phyloP scores from a whole-genome alignment of 495 filamentous ascomycete genomes.

The Xylaria venustula region DNA sequence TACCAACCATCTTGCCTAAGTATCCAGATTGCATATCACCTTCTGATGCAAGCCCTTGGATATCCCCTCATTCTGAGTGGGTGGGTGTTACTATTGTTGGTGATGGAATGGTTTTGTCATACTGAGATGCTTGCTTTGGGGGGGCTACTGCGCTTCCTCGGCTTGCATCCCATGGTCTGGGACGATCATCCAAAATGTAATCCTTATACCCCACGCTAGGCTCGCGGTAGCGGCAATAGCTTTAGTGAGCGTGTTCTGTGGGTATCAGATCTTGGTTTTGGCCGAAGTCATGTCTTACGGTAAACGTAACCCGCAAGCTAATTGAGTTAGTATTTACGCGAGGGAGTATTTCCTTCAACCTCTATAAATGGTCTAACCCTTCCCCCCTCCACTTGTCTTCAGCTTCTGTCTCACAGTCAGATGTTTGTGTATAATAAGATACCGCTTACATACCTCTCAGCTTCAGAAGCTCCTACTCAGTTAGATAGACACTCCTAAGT shows the following conservation, averaged over 20 bases:
- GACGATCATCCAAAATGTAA: background rate
- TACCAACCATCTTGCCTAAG: constrained; percentile 1
- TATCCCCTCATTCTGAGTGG: background rate
- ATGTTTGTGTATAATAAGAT: background rate
- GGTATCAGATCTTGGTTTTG: background rate
- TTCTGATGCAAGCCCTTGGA: background rate
- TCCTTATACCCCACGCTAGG: background rate
- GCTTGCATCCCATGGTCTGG: background rate
- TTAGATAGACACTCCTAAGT: background rate
- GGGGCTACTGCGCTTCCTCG: background rate
- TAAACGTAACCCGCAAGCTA: background rate
- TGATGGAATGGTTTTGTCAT: background rate
- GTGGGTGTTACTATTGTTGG: background rate
- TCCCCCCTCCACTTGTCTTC: background rate
- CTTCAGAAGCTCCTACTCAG: background rate
- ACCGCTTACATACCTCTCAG: background rate
- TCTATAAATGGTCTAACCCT: background rate
- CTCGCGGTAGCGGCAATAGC: background rate
- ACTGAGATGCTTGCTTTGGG: background rate
- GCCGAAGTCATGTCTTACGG: background rate
- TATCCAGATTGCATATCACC: background rate
- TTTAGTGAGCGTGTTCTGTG: background rate
- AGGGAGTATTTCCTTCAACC: background rate
- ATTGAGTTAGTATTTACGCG: background rate
- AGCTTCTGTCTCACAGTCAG: background rate